A percentile compares a stretch with the other conserved stretches of the same genome.
phyloP scores from a whole-genome alignment of 306 rosid species.

The Biancaea sappan region DNA sequence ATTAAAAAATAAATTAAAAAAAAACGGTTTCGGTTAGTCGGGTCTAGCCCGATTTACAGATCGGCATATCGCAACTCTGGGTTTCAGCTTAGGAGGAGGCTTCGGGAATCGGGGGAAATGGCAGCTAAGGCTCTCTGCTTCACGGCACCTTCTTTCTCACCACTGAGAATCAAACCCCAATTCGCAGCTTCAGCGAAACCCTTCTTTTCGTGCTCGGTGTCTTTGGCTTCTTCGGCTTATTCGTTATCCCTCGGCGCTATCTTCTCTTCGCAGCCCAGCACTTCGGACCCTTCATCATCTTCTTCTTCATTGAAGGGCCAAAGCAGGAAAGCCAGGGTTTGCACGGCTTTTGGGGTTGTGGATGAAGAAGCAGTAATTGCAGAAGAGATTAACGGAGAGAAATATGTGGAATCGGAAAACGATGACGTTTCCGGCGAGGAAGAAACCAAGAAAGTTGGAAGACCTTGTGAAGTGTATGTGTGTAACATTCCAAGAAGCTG shows the following conservation, averaged over 20 bases:
- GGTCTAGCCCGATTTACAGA: neutral
- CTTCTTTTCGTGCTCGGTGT: neutral
- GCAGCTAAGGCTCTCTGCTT: slow-evolving; percentile 8
- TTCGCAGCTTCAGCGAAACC: neutral
- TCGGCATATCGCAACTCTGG: too few species aligned
- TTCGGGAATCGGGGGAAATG: neutral
- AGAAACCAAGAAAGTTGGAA: slow-evolving; percentile 28
- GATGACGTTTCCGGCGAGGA: slow-evolving; percentile 27
- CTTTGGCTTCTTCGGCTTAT: neutral
- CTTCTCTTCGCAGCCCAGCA: neutral
- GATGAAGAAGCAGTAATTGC: slow-evolving; percentile 31
- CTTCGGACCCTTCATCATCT: neutral
- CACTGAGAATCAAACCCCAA: neutral
- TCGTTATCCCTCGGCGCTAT: neutral
- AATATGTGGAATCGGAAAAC: slow-evolving; percentile 4
- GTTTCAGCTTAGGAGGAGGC: neutral
- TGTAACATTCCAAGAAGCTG: slow-evolving; percentile 70
- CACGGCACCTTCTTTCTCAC: neutral
- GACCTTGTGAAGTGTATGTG: slow-evolving; percentile 59
- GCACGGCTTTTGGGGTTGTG: slow-evolving; percentile 28
- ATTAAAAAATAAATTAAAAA: too few species aligned
- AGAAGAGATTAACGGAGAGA: slow-evolving; percentile 13
- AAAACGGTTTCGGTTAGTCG: neutral
- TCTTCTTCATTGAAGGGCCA: neutral
- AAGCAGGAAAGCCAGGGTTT: slow-evolving; percentile 18